phyloP scores from a whole-genome alignment of 2,329 filamentous ascomycete species.

The Pseudophaeomoniella oleicola region DNA sequence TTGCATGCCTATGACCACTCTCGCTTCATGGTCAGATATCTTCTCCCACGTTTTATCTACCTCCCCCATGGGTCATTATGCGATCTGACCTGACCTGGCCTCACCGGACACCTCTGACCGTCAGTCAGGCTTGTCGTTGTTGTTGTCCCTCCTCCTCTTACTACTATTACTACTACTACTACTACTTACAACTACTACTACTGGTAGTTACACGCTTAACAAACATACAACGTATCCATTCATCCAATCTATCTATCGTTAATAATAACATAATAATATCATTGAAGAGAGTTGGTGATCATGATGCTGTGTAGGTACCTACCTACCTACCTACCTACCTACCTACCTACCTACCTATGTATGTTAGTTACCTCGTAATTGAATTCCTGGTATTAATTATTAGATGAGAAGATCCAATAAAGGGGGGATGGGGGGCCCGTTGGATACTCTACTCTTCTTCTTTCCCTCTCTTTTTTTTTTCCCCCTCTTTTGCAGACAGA shows the following conservation, averaged over 20 bases:
- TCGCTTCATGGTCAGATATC: background rate
- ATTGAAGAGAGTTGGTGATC: background rate
- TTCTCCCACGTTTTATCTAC: background rate
- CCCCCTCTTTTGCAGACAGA: background rate
- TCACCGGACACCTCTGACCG: too few relatives aligned
- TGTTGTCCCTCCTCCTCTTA: too few relatives aligned
- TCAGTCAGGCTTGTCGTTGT: too few relatives aligned
- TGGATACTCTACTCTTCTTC: background rate
- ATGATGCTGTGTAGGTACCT: background rate
- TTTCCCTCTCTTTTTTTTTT: background rate
- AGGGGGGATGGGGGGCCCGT: too few relatives aligned
- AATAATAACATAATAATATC: background rate
- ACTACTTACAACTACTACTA: too few relatives aligned
- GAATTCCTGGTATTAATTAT: background rate
- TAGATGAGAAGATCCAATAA: background rate
- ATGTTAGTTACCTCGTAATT: background rate
- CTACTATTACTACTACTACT: too few relatives aligned
- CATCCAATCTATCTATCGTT: background rate
- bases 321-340: slow-evolving; percentile 1
- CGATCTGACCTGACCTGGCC: too few relatives aligned
- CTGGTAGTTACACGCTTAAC: background rate
- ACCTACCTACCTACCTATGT: slow-evolving; percentile 1
- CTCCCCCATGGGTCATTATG: too few relatives aligned
- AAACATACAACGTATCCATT: background rate
- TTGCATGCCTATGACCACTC: background rate